Conservation (phyloP, 140 eudicot genomes). For the Bidens hawaiensis region DNA sequence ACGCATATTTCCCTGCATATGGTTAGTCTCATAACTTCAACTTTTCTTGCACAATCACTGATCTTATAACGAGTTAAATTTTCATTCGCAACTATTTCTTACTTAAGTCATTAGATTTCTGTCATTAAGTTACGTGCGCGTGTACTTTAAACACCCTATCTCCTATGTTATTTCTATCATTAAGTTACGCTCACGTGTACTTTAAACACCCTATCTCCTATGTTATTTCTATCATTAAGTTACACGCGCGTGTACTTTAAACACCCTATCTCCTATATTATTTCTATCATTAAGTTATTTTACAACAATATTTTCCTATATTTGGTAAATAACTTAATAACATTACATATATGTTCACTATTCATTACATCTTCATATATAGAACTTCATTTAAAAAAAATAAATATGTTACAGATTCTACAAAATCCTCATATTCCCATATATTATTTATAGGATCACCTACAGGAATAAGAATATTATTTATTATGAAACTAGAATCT, state of each 20-base stretch:
- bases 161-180: too few species aligned
- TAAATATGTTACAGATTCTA: not conserved
- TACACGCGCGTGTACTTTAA: too few species aligned
- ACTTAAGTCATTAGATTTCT: too few species aligned
- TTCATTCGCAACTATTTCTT: not conserved
- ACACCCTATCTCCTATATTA: too few species aligned
- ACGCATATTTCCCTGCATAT: too few species aligned
- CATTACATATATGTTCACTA: not conserved
- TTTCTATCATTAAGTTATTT: too few species aligned
- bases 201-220: too few species aligned
- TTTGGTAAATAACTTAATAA: not conserved
- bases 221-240: too few species aligned
- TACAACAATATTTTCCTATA: too few species aligned
- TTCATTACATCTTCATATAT: not conserved
- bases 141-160: not conserved
- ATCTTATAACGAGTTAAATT: too few species aligned
- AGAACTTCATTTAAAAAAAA: not conserved
- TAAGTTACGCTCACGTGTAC: too few species aligned
- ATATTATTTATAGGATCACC: conserved; percentile 1
- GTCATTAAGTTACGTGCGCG: too few species aligned
- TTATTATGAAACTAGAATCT: conserved; percentile 20
- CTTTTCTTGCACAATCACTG: not conserved
- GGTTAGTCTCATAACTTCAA: not conserved
- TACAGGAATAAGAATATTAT: conserved; percentile 12
- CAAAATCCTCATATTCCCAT: not conserved